These are phyloP conservation scores for Pseudozyma pruni DNA, from an alignment of 1,284 basidiomycete species.

Conservation along the genomic window DNA sequence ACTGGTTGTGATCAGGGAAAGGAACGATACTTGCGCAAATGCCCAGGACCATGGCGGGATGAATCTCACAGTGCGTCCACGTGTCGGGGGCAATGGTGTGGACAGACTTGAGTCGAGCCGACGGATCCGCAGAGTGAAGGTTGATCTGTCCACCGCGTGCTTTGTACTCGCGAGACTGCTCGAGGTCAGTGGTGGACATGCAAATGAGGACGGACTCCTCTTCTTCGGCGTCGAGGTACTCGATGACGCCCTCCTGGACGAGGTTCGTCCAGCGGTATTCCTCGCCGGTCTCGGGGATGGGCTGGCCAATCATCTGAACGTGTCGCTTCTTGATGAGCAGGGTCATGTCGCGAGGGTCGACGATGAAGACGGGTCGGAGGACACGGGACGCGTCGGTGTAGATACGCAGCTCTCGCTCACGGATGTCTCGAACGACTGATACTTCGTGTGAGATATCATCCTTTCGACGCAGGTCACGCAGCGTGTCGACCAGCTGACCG, in stretches of 20 bases:
- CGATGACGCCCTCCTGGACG: constrained; percentile 87
- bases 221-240: constrained; percentile 96
- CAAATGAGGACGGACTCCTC: constrained; percentile 99
- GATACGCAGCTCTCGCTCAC: constrained; percentile 90
- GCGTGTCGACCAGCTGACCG: constrained; percentile 87
- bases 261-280: constrained; percentile 83
- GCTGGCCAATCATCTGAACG: constrained; percentile 76
- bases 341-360: constrained; percentile 79
- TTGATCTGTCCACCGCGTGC: constrained; percentile 73
- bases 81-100: constrained; percentile 68
- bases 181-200: constrained; percentile 96
- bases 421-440: constrained; percentile 94
- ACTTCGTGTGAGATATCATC: constrained; percentile 97
- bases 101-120: constrained; percentile 77
- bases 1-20: constrained; percentile 99
- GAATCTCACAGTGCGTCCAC: constrained; percentile 99
- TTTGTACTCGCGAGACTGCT: constrained; percentile 73
- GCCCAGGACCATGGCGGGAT: constrained; percentile 98
- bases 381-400: constrained; percentile 98
- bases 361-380: constrained; percentile 95
- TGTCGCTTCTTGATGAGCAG: constrained; percentile 87
- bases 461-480: constrained; percentile 89
- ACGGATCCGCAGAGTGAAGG: constrained; percentile 79
- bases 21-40: constrained; percentile 99
- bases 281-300: constrained; percentile 46